phyloP scores from a whole-genome alignment of 1,284 basidiomycete species.

The Rhodotorula sp. region DNA sequence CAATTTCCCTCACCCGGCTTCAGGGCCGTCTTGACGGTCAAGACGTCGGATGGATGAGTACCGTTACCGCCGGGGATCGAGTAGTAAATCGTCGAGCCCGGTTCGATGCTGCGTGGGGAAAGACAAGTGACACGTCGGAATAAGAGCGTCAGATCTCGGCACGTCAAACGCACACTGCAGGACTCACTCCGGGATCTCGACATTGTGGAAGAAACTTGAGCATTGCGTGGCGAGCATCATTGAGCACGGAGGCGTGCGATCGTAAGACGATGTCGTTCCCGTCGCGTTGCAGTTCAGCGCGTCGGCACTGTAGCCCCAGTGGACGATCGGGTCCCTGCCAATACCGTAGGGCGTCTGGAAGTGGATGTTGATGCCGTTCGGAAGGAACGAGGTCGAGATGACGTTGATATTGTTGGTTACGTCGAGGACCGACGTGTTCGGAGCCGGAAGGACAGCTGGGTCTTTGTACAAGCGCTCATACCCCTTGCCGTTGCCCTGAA shows the following conservation, averaged over 20 bases:
- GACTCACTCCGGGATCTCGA: slow-evolving; percentile 26
- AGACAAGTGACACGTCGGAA: background rate
- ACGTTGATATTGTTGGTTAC: slow-evolving; percentile 47
- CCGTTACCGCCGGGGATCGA: slow-evolving; percentile 46
- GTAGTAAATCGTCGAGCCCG: slow-evolving; percentile 43
- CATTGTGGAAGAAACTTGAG: slow-evolving; percentile 45
- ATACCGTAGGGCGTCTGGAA: slow-evolving; percentile 47
- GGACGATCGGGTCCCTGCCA: slow-evolving; percentile 35
- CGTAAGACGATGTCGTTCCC: slow-evolving; percentile 41
- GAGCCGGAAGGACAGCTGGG: slow-evolving; percentile 38
- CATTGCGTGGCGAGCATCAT: slow-evolving; percentile 42
- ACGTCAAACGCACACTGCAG: background rate
- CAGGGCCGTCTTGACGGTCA: slow-evolving; percentile 41
- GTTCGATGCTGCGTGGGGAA: slow-evolving; percentile 3
- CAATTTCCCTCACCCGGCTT: no score
- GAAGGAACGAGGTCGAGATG: slow-evolving; percentile 41
- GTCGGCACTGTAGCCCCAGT: slow-evolving; percentile 33
- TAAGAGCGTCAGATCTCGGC: background rate
- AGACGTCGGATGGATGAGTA: slow-evolving; percentile 39
- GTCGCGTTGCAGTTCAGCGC: slow-evolving; percentile 33
- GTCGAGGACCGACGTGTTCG: slow-evolving; percentile 1
- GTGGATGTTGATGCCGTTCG: slow-evolving; percentile 45
- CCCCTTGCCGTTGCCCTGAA: slow-evolving; percentile 40
- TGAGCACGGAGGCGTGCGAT: slow-evolving; percentile 44
- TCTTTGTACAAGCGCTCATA: slow-evolving; percentile 40